These are phyloP conservation scores for Bruguiera hainesii DNA, from an alignment of 441 rosid genomes.

Conservation along the genomic window DNA sequence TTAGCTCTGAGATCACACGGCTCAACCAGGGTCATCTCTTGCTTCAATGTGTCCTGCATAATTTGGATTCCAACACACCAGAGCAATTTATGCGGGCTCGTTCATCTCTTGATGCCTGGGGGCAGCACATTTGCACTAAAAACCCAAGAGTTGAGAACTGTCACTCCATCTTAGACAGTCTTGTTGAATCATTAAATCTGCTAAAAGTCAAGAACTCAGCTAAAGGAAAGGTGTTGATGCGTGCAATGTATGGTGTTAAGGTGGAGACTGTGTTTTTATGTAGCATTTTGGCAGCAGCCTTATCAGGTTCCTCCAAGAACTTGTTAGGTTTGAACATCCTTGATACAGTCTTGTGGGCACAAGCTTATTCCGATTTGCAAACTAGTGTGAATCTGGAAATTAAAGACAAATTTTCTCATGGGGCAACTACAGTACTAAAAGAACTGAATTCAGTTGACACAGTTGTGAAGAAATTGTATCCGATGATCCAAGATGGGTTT, in stretches of 20 bases:
- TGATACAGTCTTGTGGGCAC: constrained; percentile 54
- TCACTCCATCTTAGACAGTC: constrained; percentile 44
- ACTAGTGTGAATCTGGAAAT: constrained; percentile 41
- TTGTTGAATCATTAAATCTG: constrained; percentile 51
- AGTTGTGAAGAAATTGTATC: constrained; percentile 44
- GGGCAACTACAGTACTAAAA: constrained; percentile 43
- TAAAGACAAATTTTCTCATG: constrained; percentile 36
- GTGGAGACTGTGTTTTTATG: constrained; percentile 68
- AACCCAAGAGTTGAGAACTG: constrained; percentile 63
- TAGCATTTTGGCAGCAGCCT: constrained; percentile 64
- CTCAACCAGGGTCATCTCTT: constrained; percentile 84
- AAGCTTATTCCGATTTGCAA: constrained; percentile 54
- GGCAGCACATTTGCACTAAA: constrained; percentile 49
- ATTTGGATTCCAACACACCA: constrained; percentile 50
- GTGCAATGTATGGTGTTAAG: constrained; percentile 82
- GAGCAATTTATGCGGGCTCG: constrained; percentile 45
- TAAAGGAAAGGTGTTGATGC: constrained; percentile 86
- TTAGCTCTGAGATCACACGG: constrained; percentile 71
- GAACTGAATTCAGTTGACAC: constrained; percentile 64
- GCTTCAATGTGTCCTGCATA: constrained; percentile 68
- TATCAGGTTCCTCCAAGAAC: constrained; percentile 59
- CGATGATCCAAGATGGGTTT: constrained; percentile 46
- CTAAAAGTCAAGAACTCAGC: constrained; percentile 94
- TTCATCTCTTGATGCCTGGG: constrained; percentile 71
- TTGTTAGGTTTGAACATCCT: constrained; percentile 47